These are phyloP conservation scores for Wickerhamiella dianesei DNA, from an alignment of 805 yeast genomes.

Conservation along the genomic window DNA sequence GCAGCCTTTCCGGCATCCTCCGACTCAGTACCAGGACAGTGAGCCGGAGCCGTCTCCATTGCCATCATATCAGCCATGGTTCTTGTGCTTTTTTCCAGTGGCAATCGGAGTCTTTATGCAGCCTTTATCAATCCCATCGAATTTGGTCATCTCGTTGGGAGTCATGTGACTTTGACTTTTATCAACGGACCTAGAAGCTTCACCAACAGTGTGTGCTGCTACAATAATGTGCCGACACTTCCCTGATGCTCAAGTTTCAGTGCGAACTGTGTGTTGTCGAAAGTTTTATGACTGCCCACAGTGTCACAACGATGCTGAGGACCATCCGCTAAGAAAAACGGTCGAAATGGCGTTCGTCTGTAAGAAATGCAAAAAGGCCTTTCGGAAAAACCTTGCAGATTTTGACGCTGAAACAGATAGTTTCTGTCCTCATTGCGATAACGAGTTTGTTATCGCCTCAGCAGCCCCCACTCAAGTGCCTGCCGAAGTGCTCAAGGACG, in stretches of 20 bases:
- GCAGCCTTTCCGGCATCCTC: constrained; percentile 88
- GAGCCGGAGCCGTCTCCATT: constrained; percentile 69
- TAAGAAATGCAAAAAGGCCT: constrained; percentile 25
- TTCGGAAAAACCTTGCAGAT: constrained; percentile 24
- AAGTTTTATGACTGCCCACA: constrained; percentile 26
- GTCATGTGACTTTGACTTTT: too few species aligned
- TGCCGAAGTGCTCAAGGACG: constrained; percentile 13
- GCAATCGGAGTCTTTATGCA: too few species aligned
- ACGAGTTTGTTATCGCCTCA: constrained; percentile 20
- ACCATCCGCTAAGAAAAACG: constrained; percentile 22
- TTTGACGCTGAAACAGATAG: constrained; percentile 24
- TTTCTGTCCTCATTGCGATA: constrained; percentile 27
- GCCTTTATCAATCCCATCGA: too few species aligned
- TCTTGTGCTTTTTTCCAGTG: too few species aligned
- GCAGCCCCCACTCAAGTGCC: constrained; percentile 7
- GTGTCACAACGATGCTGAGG: constrained; percentile 23
- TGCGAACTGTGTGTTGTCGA: constrained; percentile 22
- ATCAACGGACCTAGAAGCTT: not conserved
- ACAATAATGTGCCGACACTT: constrained; percentile 22
- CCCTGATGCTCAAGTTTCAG: constrained; percentile 25
- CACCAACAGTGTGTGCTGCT: not conserved
- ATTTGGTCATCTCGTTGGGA: too few species aligned
- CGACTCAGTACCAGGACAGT: constrained; percentile 97
- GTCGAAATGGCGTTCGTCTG: constrained; percentile 23
- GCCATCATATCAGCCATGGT: not conserved